Conservation (phyloP, 1,139 yeast genomes). For the Suzukiozyma palmioleophila region DNA sequence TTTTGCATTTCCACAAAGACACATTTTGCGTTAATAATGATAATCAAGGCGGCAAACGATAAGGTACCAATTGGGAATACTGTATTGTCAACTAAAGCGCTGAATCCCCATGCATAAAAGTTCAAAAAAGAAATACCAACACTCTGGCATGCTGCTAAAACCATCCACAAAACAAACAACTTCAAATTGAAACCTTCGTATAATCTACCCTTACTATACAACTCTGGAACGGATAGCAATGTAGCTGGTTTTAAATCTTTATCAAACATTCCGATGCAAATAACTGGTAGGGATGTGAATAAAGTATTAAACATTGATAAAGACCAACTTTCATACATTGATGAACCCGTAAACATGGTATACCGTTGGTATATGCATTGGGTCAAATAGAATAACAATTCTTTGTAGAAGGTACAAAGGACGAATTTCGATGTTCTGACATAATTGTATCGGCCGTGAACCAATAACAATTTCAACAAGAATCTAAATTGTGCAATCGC, state of each 20-base stretch:
- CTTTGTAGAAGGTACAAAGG: slow-evolving; percentile 92
- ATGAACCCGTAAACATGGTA: slow-evolving; percentile 88
- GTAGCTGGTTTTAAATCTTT: slow-evolving; percentile 88
- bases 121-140: slow-evolving; percentile 65
- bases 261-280: slow-evolving; percentile 94
- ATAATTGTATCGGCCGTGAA: slow-evolving; percentile 95
- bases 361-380: slow-evolving; percentile 85
- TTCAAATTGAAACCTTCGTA: slow-evolving; percentile 71
- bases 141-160: slow-evolving; percentile 71
- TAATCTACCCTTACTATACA: slow-evolving; percentile 72
- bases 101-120: slow-evolving; percentile 64
- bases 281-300: slow-evolving; percentile 87
- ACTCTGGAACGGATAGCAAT: slow-evolving; percentile 84
- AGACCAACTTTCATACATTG: slow-evolving; percentile 94
- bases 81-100: slow-evolving; percentile 65
- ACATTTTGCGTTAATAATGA: slow-evolving; percentile 72
- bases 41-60: slow-evolving; percentile 65
- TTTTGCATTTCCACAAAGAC: slow-evolving; percentile 83
- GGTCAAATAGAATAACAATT: slow-evolving; percentile 79
- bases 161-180: slow-evolving; percentile 75
- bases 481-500: slow-evolving; percentile 93
- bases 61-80: slow-evolving; percentile 79
- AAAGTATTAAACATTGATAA: slow-evolving; percentile 94
- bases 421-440: slow-evolving; percentile 89
- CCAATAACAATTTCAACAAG: slow-evolving; percentile 73